Conservation (phyloP, 2,329 filamentous ascomycete species). For the Cytospora paraplurivora region DNA sequence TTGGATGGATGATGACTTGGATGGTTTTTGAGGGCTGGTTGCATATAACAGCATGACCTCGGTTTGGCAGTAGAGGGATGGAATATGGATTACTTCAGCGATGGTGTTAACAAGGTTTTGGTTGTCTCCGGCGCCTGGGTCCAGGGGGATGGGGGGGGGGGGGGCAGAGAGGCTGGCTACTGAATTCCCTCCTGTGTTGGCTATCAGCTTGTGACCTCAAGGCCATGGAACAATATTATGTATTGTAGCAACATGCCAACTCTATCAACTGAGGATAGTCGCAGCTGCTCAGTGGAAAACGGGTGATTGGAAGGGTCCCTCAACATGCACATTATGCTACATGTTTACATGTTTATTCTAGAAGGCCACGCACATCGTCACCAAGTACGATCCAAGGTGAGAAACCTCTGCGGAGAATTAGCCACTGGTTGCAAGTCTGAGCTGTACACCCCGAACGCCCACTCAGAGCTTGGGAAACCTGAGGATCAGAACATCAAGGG, state of each 20-base stretch:
- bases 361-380: too few relatives aligned
- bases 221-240: too few relatives aligned
- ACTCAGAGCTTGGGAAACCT: neutral
- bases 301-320: too few relatives aligned
- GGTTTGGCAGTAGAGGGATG: neutral
- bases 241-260: too few relatives aligned
- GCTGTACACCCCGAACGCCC: neutral
- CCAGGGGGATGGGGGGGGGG: neutral
- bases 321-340: too few relatives aligned
- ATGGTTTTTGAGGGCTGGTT: conserved; percentile 14
- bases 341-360: too few relatives aligned
- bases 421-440: too few relatives aligned
- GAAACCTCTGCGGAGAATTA: too few relatives aligned
- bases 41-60: conserved; percentile 11
- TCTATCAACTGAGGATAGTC: too few relatives aligned
- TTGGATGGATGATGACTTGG: conserved; percentile 22
- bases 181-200: neutral
- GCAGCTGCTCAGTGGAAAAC: too few relatives aligned
- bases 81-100: neutral
- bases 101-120: neutral
- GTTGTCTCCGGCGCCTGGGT: neutral
- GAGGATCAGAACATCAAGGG: neutral
- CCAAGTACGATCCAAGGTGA: too few relatives aligned
- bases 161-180: neutral
- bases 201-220: neutral